These are phyloP conservation scores for Cyclotella sp. DNA, from an alignment of 108 stramenopile species.

Conservation along the genomic window DNA sequence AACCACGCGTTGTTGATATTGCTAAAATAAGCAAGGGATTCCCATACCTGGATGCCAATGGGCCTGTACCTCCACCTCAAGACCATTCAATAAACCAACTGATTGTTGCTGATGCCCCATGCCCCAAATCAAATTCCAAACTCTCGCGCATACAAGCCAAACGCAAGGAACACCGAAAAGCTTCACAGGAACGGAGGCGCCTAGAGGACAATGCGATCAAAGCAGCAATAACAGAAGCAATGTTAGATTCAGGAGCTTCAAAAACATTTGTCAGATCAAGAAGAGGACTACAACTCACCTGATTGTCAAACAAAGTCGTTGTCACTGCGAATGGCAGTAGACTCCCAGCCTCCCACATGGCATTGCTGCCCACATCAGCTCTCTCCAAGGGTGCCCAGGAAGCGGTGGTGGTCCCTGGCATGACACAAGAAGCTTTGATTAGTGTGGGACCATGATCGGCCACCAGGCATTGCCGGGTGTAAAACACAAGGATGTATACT, in stretches of 20 bases:
- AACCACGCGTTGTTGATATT: slow-evolving; percentile 12
- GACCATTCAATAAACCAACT: no score
- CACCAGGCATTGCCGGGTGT: neutral
- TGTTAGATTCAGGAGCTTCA: slow-evolving; percentile 10
- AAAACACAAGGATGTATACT: slow-evolving; percentile 20
- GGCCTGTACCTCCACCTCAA: neutral
- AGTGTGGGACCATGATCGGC: slow-evolving; percentile 10
- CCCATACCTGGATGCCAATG: neutral
- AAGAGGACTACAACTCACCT: neutral
- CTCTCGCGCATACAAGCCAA: neutral
- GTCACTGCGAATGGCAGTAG: neutral
- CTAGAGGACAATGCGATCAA: neutral
- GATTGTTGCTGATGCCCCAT: no score
- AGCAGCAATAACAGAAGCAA: neutral
- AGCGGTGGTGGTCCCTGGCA: neutral
- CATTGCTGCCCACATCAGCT: neutral
- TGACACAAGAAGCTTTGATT: slow-evolving; percentile 6
- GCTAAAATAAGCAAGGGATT: slow-evolving; percentile 25
- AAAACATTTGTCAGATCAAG: neutral
- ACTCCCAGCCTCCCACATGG: slow-evolving; percentile 5
- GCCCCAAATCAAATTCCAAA: slow-evolving; percentile 1
- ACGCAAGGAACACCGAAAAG: neutral
- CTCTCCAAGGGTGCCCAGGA: neutral
- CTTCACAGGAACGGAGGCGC: neutral
- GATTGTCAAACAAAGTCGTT: slow-evolving; percentile 9